Base-by-base conservation (phyloP, 106 monocot genomes). In the Ottelia alismoides region DNA sequence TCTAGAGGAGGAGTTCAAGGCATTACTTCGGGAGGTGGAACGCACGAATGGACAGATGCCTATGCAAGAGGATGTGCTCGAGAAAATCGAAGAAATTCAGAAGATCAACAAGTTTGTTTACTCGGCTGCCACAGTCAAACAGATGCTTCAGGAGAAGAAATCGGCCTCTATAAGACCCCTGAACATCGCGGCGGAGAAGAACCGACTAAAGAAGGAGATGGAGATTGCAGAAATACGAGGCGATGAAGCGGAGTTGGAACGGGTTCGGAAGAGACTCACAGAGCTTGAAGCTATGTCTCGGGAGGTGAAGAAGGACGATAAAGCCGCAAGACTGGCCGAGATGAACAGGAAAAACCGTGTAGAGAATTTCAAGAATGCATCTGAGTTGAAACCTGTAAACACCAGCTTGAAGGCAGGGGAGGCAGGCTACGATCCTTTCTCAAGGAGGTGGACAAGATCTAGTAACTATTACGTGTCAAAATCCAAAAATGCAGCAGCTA, bases 361-460 rank as follows among this genome's bases (percentile, higher is more conserved):
- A 43, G 92, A 93, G 55, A 93, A 93, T 69, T 93, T 93, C 58
- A 80, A 67, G 70, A 93, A 93, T 52, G 87, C 87, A 11, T 93
- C 87, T 1, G 83, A 87, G 51, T 9, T 74, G 70, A 87, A 80
- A 52, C 92, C 87, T 11, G 82, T 87, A 11, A 92, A 87, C 60
- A 74, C 71, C 0, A 64, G 73, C 31, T 70, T 93, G 27, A 93
- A 92, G 65, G 83, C 69, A 22, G 92, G 92, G 11, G 83, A 93
- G 50, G 92, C 87, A 20, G 92, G 92, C 22, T 93, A 93, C 53
- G 92, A 93, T 52, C 87, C 92, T 16, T 93, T 87, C 64, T 93
- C 87, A 21, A 79, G 92, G 69, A 83, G 92, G 63, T 93, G 92
- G 92, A 93, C 87, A 25, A 69, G 92, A 45, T 93, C 92, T n/a